Conservation (phyloP, 2,329 filamentous ascomycete species). For the Sordariomycetes sp. region DNA sequence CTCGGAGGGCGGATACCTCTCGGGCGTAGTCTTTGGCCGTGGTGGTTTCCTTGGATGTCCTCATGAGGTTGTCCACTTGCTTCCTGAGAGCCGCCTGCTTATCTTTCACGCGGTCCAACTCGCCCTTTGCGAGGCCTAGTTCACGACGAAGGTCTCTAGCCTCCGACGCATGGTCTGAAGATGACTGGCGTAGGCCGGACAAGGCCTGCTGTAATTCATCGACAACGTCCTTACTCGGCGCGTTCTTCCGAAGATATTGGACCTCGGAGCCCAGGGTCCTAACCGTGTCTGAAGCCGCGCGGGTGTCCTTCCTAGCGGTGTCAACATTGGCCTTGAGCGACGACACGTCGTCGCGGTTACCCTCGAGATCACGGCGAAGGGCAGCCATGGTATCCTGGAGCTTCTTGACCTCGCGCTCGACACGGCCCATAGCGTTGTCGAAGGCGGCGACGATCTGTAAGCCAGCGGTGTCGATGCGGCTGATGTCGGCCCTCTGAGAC, state of each 20-base stretch:
- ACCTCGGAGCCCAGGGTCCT: background rate
- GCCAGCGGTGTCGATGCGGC: slow-evolving; percentile 21
- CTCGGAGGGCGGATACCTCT: slow-evolving; percentile 17
- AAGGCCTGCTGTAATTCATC: slow-evolving; percentile 10
- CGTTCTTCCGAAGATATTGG: background rate
- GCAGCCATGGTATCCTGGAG: slow-evolving; percentile 15
- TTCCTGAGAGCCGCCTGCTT: slow-evolving; percentile 12
- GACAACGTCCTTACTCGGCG: slow-evolving; percentile 5
- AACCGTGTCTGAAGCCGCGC: background rate
- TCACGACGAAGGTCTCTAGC: slow-evolving; percentile 10
- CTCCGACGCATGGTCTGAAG: slow-evolving; percentile 9
- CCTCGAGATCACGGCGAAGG: slow-evolving; percentile 12
- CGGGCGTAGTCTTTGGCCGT: slow-evolving; percentile 13
- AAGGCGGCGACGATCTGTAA: slow-evolving; percentile 22
- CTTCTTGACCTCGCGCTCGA: slow-evolving; percentile 19
- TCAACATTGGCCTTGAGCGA: slow-evolving; percentile 13
- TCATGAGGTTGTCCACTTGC: slow-evolving; percentile 11
- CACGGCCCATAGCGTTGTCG: slow-evolving; percentile 17
- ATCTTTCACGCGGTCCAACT: slow-evolving; percentile 11
- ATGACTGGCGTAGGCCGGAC: slow-evolving; percentile 9
- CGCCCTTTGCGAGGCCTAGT: slow-evolving; percentile 10
- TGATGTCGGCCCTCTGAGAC: slow-evolving; percentile 19
- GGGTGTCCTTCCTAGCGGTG: slow-evolving; percentile 6
- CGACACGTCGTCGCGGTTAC: slow-evolving; percentile 12
- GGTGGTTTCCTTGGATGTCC: slow-evolving; percentile 11